Percentiles rank a stretch among this genome's conserved stretches.
Conservation (phyloP, 257 asterid species). For the Solanum gandarillasii region DNA sequence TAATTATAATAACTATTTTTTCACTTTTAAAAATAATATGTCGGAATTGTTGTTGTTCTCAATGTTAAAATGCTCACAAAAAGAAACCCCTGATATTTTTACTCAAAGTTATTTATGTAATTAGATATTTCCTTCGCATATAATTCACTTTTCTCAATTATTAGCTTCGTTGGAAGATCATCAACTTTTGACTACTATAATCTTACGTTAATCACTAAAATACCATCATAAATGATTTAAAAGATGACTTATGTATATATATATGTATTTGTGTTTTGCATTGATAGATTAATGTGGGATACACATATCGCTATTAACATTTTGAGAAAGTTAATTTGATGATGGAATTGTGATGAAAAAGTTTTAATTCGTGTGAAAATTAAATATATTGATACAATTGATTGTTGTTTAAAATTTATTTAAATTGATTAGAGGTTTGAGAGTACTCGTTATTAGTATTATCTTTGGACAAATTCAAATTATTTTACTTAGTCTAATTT, state of each 20-base stretch:
- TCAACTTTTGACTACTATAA: background rate
- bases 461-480: background rate
- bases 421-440: background rate
- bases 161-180: background rate
- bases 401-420: background rate
- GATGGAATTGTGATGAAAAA: background rate
- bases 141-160: background rate
- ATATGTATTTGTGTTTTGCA: background rate
- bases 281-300: background rate
- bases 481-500: background rate
- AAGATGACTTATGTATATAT: background rate
- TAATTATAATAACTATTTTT: background rate
- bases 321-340: background rate
- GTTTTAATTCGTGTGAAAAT: background rate
- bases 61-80: background rate
- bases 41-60: background rate
- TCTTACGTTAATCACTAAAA: too few species aligned
- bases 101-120: background rate
- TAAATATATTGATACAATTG: background rate
- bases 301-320: background rate
- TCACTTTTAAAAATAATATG: too few species aligned
- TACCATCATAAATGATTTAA: background rate
- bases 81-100: background rate
- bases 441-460: background rate
- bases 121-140: background rate